Evolutionary conservation across 2,329 filamentous ascomycete species (phyloP).

Genomic region (Tolypocladium endophyticum): DNA sequence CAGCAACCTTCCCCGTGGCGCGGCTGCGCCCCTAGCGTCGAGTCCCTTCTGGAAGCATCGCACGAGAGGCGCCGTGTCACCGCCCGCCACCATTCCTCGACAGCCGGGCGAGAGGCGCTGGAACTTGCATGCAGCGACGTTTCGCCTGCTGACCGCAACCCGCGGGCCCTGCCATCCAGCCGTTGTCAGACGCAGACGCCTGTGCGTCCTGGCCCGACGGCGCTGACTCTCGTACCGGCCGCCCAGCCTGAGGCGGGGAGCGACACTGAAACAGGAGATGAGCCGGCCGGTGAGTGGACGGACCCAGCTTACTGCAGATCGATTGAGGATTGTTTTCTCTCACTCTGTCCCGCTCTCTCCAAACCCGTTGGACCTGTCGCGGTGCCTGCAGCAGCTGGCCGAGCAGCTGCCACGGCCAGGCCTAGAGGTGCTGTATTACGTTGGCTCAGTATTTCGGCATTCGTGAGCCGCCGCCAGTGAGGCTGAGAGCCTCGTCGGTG

Average conservation of each 20-base stretch:
- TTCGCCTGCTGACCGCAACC: neutral
- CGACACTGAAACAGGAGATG: neutral
- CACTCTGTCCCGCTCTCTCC: neutral
- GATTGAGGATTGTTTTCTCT: neutral
- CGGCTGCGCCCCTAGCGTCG: neutral
- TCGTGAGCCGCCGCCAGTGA: neutral
- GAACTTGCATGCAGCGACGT: neutral
- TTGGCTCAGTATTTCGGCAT: too few relatives aligned
- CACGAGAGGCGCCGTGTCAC: neutral
- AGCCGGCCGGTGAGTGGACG: neutral
- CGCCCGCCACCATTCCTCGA: neutral
- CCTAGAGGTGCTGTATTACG: neutral
- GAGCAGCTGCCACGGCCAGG: neutral
- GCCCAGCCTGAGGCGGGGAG: neutral
- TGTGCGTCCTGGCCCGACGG: neutral
- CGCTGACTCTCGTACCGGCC: neutral
- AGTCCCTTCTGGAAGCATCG: neutral
- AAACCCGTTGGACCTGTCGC: neutral
- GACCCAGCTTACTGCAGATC: neutral
- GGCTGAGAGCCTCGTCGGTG: neutral
- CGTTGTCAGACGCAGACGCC: too few relatives aligned
- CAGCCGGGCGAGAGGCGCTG: neutral
- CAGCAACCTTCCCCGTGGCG: too few relatives aligned
- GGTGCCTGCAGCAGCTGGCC: neutral
- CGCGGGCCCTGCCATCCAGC: neutral